Conservation (phyloP, 306 rosid genomes). For the Lotus japonicus region DNA sequence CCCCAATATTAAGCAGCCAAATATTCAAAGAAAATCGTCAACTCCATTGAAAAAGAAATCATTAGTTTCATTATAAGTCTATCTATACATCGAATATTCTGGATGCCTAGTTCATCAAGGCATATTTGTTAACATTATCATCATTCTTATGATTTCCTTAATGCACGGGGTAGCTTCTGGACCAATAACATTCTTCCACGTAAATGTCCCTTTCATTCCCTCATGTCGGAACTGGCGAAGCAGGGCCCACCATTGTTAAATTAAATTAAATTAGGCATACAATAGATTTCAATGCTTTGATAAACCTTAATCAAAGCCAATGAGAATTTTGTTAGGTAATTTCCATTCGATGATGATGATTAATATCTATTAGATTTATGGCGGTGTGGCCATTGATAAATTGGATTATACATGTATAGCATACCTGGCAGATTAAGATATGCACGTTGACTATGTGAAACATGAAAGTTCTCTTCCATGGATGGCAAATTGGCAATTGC, state of each 20-base stretch:
- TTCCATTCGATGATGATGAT: background rate
- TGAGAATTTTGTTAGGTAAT: background rate
- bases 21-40: background rate
- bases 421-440: background rate
- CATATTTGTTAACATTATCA: too few relatives aligned
- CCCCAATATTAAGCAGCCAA: too few relatives aligned
- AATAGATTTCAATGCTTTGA: background rate
- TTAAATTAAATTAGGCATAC: background rate
- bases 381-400: background rate
- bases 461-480: background rate
- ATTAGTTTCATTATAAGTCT: background rate
- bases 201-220: conserved; percentile 12
- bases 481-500: background rate
- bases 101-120: conserved; percentile 18
- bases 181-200: conserved; percentile 21
- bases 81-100: background rate
- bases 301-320: background rate
- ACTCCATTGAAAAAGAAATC: background rate
- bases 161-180: background rate
- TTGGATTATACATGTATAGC: background rate
- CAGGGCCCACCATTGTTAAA: conserved; percentile 21
- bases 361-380: background rate
- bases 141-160: background rate
- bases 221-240: conserved; percentile 39
- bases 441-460: background rate